Base-by-base conservation (phyloP, 495 filamentous ascomycete genomes). In the Aspergillus ellipticus region DNA sequence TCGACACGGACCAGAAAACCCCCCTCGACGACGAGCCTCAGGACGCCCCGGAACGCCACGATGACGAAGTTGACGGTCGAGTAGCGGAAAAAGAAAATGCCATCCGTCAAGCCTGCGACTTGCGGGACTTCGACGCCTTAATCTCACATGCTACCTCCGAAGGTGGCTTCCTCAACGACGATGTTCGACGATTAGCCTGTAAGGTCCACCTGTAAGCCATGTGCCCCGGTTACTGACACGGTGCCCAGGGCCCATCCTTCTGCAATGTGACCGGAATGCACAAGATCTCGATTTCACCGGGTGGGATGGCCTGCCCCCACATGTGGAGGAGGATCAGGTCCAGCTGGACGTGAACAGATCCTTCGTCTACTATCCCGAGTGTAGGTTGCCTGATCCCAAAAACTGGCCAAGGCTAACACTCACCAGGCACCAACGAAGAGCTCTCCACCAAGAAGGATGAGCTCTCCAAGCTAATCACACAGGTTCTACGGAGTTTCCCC, bases 281-380 rank as follows among this genome's bases (percentile, higher is more conserved):
- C 47, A 42, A 54, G 19, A 56, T 6, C 42, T 61, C 51, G 58
- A 67, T 50, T 61, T 68, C 21, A 57, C 53, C 51, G 63, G 54
- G n/a, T 88, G 84, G 83, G 66, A 67, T 42, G 57, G 74, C 41
- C 73, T 92, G 26, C 80, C 85, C 22, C 78, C 59, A 5, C 92
- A 97, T 70, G 74, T 73, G n/a, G 90, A 96, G 60, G 92, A 97
- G 64, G 83, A 86, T 53, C 92, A 97, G 70, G 89, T 97, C 16
- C 79, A 87, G 64, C 77, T 97, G 26, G 94, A 98, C 67, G 95
- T 98, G 49, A 82, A 97, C 68, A 79, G 94, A 51, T 89, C 93
- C n/a, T 98, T 98, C 69, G 86, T 97, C 47, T 96, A 96, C 74
- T 98, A 98, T 70, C 94, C 94, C 26, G 77, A 83, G 57, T 82